Evolutionary conservation across 1,284 basidiomycete genomes (phyloP).

Genomic region (Malassezia pachydermatis): DNA sequence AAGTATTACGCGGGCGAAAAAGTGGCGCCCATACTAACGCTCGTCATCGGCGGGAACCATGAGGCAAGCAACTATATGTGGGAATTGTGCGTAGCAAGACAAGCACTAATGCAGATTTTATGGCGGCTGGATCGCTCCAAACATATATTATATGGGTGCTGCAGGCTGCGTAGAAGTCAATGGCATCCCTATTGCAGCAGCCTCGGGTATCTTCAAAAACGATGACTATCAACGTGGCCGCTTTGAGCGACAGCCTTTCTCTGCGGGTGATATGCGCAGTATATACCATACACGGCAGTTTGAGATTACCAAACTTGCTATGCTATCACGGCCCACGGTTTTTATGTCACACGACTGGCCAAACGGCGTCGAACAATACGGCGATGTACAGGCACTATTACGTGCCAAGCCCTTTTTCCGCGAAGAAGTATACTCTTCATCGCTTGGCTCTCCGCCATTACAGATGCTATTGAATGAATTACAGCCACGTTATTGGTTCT

Average conservation of each 20-base stretch:
- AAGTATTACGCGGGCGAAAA: conserved; percentile 79
- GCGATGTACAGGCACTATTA: conserved; percentile 61
- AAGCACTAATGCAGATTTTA: conserved; percentile 21
- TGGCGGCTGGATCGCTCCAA: conserved; percentile 65
- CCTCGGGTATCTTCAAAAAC: conserved; percentile 82
- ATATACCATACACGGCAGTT: conserved; percentile 86
- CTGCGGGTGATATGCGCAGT: conserved; percentile 62
- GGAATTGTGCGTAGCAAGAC: conserved; percentile 64
- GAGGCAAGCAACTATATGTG: conserved; percentile 95
- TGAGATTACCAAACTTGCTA: conserved; percentile 66
- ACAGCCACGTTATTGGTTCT: conserved; percentile 84
- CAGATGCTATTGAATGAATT: conserved; percentile 66
- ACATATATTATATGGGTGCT: conserved; percentile 90
- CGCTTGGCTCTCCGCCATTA: conserved; percentile 79
- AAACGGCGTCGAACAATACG: conserved; percentile 68
- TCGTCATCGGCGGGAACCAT: conserved; percentile 96
- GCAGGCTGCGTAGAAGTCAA: conserved; percentile 82
- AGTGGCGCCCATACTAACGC: conserved; percentile 72
- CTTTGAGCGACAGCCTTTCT: conserved; percentile 60
- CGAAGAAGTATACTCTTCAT: conserved; percentile 59
- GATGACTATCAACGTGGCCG: conserved; percentile 58
- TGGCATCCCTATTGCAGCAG: conserved; percentile 67
- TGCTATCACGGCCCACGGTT: conserved; percentile 59
- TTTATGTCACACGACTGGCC: conserved; percentile 98
- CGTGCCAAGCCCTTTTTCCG: conserved; percentile 71